Evolutionary conservation across 129 eudicot genomes (phyloP).

Genomic region (Escallonia herrerae): DNA sequence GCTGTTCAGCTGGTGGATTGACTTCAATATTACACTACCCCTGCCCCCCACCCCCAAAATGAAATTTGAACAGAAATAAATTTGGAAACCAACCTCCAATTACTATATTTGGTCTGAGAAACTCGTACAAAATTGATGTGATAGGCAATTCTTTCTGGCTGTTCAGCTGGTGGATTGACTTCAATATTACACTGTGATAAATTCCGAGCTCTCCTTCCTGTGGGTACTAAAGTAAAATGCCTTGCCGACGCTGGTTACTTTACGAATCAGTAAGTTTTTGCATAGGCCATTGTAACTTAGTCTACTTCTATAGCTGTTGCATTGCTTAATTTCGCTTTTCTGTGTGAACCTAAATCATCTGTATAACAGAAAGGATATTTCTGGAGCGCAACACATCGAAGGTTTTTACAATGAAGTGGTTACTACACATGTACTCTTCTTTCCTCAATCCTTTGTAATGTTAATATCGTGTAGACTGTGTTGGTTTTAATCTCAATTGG

Average conservation of each 20-base stretch:
- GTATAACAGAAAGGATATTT: slow-evolving; percentile 62
- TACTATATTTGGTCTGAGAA: slow-evolving; percentile 10
- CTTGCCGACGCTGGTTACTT: slow-evolving; percentile 89
- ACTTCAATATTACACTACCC: slow-evolving; percentile 72
- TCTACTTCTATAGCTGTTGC: background rate
- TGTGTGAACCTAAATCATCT: background rate
- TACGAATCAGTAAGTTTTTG: slow-evolving; percentile 61
- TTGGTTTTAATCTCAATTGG: background rate
- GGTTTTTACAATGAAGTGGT: slow-evolving; percentile 58
- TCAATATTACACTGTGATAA: slow-evolving; percentile 78
- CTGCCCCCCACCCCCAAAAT: too few relatives aligned
- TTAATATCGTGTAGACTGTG: too few relatives aligned
- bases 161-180: slow-evolving; percentile 96
- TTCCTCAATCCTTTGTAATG: too few relatives aligned
- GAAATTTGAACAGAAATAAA: too few relatives aligned
- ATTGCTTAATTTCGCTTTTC: background rate
- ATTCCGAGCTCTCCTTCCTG: slow-evolving; percentile 57
- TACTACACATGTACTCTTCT: slow-evolving; percentile 34
- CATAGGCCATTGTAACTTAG: background rate
- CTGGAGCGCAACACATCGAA: slow-evolving; percentile 55
- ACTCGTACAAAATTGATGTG: slow-evolving; percentile 7
- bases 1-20: slow-evolving; percentile 98
- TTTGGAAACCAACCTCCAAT: too few relatives aligned
- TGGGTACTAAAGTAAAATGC: slow-evolving; percentile 64
- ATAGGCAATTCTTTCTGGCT: slow-evolving; percentile 85